These are phyloP conservation scores for Immersiporthe knoxdaviesiana DNA, from an alignment of 2,329 filamentous ascomycete genomes.

Conservation along the genomic window DNA sequence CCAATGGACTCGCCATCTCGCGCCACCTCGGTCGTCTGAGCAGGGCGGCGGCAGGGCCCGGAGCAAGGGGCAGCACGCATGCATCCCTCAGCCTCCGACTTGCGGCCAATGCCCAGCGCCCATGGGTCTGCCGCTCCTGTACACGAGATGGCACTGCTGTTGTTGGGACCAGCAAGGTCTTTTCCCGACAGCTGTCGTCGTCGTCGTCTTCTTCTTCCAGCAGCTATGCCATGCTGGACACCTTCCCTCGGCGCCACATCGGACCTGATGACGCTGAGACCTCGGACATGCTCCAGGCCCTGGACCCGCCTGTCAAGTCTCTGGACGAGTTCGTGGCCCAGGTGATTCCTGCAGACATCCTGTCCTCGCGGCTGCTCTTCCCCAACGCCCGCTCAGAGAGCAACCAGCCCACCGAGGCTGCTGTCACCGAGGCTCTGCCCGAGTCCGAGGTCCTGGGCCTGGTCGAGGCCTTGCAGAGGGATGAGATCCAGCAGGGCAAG, in stretches of 20 bases:
- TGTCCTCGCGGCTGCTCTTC: constrained; percentile 69
- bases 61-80: constrained; percentile 16
- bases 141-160: constrained; percentile 21
- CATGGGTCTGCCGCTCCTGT: constrained; percentile 29
- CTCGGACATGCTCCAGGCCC: constrained; percentile 75
- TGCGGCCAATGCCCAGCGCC: constrained; percentile 27
- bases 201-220: background rate
- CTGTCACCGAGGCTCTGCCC: constrained; percentile 49
- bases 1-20: constrained; percentile 31
- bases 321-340: constrained; percentile 84
- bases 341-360: constrained; percentile 79
- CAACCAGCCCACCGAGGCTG: constrained; percentile 42
- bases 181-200: constrained; percentile 32
- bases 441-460: constrained; percentile 63
- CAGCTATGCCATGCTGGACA: constrained; percentile 51
- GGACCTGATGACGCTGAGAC: constrained; percentile 74
- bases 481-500: constrained; percentile 47
- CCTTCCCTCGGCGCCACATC: constrained; percentile 83
- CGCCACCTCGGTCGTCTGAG: constrained; percentile 29
- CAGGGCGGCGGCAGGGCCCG: constrained; percentile 11
- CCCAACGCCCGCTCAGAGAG: constrained; percentile 47
- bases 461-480: constrained; percentile 38
- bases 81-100: constrained; percentile 24
- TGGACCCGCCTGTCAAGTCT: constrained; percentile 73
- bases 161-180: constrained; percentile 18